Conservation (phyloP, 352 stramenopile species). For the Pythium graminicola region DNA sequence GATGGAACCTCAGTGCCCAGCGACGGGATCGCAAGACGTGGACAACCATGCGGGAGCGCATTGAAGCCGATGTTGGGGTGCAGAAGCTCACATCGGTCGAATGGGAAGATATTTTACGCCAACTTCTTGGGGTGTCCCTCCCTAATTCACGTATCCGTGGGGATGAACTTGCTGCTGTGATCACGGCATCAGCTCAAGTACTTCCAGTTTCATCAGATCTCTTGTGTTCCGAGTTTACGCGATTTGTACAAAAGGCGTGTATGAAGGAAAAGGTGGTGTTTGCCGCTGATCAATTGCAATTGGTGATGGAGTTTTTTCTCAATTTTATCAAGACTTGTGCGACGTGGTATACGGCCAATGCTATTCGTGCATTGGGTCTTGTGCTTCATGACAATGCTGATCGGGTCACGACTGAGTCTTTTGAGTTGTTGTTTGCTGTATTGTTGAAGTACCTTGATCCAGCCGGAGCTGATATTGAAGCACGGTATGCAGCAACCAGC, state of each 20-base stretch:
- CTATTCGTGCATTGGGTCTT: conserved; percentile 64
- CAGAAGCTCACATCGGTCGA: conserved; percentile 66
- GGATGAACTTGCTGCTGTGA: conserved; percentile 46
- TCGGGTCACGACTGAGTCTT: conserved; percentile 39
- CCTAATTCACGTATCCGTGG: conserved; percentile 62
- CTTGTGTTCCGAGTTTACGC: conserved; percentile 69
- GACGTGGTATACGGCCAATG: conserved; percentile 62
- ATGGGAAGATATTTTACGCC: conserved; percentile 72
- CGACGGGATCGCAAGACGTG: conserved; percentile 65
- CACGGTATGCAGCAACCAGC: conserved; percentile 78
- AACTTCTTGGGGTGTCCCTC: conserved; percentile 47
- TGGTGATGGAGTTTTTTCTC: conserved; percentile 66
- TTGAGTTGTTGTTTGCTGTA: conserved; percentile 63
- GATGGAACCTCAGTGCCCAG: conserved; percentile 57
- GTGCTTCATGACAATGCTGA: conserved; percentile 79
- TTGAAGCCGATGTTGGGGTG: conserved; percentile 51
- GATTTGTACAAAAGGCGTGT: conserved; percentile 75
- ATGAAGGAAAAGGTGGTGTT: conserved; percentile 70
- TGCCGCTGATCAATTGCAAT: conserved; percentile 39
- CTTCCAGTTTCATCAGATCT: conserved; percentile 63
- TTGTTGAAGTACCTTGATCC: conserved; percentile 70
- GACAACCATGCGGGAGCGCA: conserved; percentile 38
- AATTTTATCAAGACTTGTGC: conserved; percentile 69
- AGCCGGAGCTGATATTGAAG: conserved; percentile 74
- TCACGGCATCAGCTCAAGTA: conserved; percentile 49